phyloP scores from a whole-genome alignment of 768 basidiomycete species.

The Leucocoprinus leucothites region DNA sequence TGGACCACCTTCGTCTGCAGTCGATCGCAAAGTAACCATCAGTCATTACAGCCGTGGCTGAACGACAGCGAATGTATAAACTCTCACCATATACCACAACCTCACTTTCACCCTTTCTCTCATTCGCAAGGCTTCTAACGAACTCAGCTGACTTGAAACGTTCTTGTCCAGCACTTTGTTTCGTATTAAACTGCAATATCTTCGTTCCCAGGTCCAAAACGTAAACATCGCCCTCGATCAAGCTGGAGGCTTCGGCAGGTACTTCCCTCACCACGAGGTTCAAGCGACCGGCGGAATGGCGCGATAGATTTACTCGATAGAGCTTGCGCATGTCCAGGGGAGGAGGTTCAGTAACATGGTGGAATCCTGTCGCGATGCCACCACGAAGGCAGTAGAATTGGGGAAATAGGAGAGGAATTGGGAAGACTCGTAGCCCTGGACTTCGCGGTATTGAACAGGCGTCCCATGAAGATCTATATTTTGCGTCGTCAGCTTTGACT shows the following conservation, averaged over 20 bases:
- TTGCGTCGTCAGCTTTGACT: too few relatives aligned
- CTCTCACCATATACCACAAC: slow-evolving; percentile 47
- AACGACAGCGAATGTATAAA: not conserved
- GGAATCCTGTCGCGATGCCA: slow-evolving; percentile 30
- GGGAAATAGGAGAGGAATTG: slow-evolving; percentile 31
- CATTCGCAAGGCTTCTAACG: slow-evolving; percentile 40
- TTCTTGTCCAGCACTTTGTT: slow-evolving; percentile 50
- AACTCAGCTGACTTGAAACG: slow-evolving; percentile 63
- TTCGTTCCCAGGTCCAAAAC: slow-evolving; percentile 54
- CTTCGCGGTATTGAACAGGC: slow-evolving; percentile 61
- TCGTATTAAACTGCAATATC: slow-evolving; percentile 58
- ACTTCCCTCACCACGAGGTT: slow-evolving; percentile 50
- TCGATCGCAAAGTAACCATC: not conserved
- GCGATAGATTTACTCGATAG: slow-evolving; percentile 44
- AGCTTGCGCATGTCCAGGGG: slow-evolving; percentile 41
- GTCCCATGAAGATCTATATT: slow-evolving; percentile 49
- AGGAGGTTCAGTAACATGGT: slow-evolving; percentile 26
- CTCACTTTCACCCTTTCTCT: slow-evolving; percentile 38
- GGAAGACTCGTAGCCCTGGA: slow-evolving; percentile 55
- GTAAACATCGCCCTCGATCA: slow-evolving; percentile 55
- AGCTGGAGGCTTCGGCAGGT: slow-evolving; percentile 36
- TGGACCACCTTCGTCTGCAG: slow-evolving; percentile 47
- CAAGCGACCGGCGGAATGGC: slow-evolving; percentile 17
- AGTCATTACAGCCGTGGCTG: too few relatives aligned
- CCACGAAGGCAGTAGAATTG: slow-evolving; percentile 27